Conservation (phyloP, 371 early-diverging fungal species). For the Mortierella sp. region DNA sequence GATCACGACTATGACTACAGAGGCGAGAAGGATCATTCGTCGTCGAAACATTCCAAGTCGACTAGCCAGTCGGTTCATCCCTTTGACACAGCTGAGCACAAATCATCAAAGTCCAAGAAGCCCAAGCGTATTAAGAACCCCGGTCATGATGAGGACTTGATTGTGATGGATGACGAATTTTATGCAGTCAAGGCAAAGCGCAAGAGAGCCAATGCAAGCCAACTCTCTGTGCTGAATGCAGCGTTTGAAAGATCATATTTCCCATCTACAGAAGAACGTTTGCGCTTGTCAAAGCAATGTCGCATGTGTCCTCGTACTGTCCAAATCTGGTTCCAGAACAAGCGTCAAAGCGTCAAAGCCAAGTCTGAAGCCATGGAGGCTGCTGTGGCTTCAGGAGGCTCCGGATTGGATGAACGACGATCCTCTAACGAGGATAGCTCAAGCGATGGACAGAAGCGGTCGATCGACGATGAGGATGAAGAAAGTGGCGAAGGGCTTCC, state of each 20-base stretch:
- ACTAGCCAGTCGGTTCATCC: conserved; percentile 44
- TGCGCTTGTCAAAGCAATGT: conserved; percentile 87
- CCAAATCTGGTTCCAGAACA: conserved; percentile 97
- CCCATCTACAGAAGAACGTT: conserved; percentile 82
- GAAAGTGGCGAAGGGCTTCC: conserved; percentile 13
- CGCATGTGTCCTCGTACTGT: conserved; percentile 91
- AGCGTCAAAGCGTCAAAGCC: conserved; percentile 75
- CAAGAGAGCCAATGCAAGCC: conserved; percentile 69
- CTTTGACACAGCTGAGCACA: conserved; percentile 34
- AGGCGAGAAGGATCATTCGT: conserved; percentile 14
- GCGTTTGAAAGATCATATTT: conserved; percentile 71
- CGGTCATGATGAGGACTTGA: conserved; percentile 48
- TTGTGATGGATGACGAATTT: conserved; percentile 51
- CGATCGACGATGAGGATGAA: conserved; percentile 25
- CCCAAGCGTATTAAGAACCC: conserved; percentile 50
- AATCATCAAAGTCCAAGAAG: conserved; percentile 47
- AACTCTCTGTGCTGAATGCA: conserved; percentile 66
- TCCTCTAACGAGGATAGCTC: conserved; percentile 20
- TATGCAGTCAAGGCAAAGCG: conserved; percentile 67
- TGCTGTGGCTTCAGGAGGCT: conserved; percentile 12
- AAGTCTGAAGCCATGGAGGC: conserved; percentile 56
- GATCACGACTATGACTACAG: conserved; percentile 13
- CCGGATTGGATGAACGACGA: conserved; percentile 7
- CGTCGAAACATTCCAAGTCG: conserved; percentile 29
- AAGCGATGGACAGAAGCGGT: conserved; percentile 42